These are phyloP conservation scores for Lachnellula occidentalis DNA, from an alignment of 2,329 filamentous ascomycete genomes.

Conservation along the genomic window DNA sequence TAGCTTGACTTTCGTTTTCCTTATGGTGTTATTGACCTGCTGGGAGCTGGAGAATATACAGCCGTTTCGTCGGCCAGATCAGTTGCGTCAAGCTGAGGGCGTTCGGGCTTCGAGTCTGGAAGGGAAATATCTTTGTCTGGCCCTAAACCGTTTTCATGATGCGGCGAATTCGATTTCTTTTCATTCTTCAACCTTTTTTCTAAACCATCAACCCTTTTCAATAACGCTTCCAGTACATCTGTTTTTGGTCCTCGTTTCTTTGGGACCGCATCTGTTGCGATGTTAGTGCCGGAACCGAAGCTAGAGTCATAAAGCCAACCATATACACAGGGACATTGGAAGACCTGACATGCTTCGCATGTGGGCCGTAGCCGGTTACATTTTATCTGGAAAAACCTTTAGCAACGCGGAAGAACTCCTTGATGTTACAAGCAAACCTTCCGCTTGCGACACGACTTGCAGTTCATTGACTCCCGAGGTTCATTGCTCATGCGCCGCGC, in stretches of 20 bases:
- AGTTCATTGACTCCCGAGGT: slow-evolving; percentile 88
- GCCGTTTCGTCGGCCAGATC: slow-evolving; percentile 35
- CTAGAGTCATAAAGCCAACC: slow-evolving; percentile 55
- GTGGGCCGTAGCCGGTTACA: slow-evolving; percentile 80
- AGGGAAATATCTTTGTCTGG: slow-evolving; percentile 20
- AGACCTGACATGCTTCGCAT: slow-evolving; percentile 84
- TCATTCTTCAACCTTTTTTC: slow-evolving; percentile 74
- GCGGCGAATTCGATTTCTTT: slow-evolving; percentile 38
- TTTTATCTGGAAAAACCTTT: slow-evolving; percentile 62
- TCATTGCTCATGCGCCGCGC: slow-evolving; percentile 39
- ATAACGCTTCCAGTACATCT: slow-evolving; percentile 75
- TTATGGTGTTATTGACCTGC: slow-evolving; percentile 31
- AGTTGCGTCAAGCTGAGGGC: slow-evolving; percentile 33
- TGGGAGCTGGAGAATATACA: slow-evolving; percentile 39
- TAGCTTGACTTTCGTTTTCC: slow-evolving; percentile 11
- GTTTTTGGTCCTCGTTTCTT: slow-evolving; percentile 90
- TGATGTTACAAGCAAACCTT: slow-evolving; percentile 56
- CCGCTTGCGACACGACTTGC: slow-evolving; percentile 87
- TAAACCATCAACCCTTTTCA: slow-evolving; percentile 80
- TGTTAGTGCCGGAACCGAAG: slow-evolving; percentile 10
- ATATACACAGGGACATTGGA: slow-evolving; percentile 83
- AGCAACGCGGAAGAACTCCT: slow-evolving; percentile 20
- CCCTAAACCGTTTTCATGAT: slow-evolving; percentile 15
- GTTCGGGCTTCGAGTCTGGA: slow-evolving; percentile 34
- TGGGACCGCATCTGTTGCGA: slow-evolving; percentile 66